Percentiles rank a stretch among this genome's conserved stretches.
These are phyloP conservation scores for Pseudogymnoascus pannorum DNA, from an alignment of 2,329 filamentous ascomycete species.

Conservation along the genomic window DNA sequence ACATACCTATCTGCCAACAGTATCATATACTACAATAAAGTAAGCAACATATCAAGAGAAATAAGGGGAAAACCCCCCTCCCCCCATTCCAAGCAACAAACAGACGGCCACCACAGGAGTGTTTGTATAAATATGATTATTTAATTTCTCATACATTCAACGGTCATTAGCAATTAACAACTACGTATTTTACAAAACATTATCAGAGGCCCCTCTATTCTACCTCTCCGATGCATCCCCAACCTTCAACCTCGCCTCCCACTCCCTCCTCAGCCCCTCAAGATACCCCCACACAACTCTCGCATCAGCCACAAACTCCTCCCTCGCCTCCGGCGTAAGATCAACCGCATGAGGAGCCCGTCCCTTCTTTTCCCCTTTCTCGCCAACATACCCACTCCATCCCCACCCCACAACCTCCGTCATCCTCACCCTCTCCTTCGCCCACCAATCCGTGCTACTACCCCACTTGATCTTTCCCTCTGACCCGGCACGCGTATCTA, in stretches of 20 bases:
- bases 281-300: conserved; percentile 60
- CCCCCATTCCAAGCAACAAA: neutral
- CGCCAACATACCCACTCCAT: conserved; percentile 51
- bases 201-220: neutral
- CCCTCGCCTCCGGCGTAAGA: conserved; percentile 52
- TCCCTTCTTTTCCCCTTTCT: conserved; percentile 45
- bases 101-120: neutral
- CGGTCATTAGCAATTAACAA: neutral
- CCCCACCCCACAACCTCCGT: conserved; percentile 89
- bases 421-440: conserved; percentile 56
- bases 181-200: neutral
- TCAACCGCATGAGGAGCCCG: conserved; percentile 52
- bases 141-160: neutral
- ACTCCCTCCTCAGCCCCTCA: conserved; percentile 61
- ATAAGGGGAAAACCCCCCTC: no score
- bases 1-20: neutral
- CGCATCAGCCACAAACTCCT: conserved; percentile 56
- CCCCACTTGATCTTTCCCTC: conserved; percentile 69
- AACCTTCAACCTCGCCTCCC: conserved; percentile 44
- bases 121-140: neutral
- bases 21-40: neutral
- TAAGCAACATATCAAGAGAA: neutral
- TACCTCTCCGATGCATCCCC: conserved; percentile 14
- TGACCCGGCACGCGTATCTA: conserved; percentile 38
- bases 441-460: conserved; percentile 54